Conservation (phyloP, 306 rosid species). For the Hippophae tibetana region DNA sequence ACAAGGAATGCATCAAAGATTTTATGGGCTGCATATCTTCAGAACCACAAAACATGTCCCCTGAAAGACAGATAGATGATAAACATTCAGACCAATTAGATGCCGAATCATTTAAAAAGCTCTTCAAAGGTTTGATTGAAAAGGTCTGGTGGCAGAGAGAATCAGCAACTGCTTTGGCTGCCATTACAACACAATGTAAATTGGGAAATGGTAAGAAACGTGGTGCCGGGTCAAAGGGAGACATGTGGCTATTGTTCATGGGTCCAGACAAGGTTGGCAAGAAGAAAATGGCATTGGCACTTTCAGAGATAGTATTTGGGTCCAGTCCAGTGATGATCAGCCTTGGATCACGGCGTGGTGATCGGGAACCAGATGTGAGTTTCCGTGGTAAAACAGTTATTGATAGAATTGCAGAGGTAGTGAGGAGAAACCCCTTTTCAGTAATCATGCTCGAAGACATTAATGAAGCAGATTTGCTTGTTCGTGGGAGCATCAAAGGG, state of each 20-base stretch:
- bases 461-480: slow-evolving; percentile 50
- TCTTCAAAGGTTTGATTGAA: slow-evolving; percentile 61
- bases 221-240: slow-evolving; percentile 49
- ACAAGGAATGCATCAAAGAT: slow-evolving; percentile 49
- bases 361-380: slow-evolving; percentile 49
- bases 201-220: slow-evolving; percentile 59
- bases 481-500: slow-evolving; percentile 58
- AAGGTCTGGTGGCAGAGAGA: slow-evolving; percentile 99
- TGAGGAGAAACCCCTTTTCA: slow-evolving; percentile 64
- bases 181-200: slow-evolving; percentile 66
- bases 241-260: slow-evolving; percentile 73
- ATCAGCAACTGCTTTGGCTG: slow-evolving; percentile 80
- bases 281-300: slow-evolving; percentile 87
- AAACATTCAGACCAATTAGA: slow-evolving; percentile 37
- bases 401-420: slow-evolving; percentile 75
- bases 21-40: slow-evolving; percentile 60
- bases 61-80: slow-evolving; percentile 38
- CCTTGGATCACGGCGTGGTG: slow-evolving; percentile 46
- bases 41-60: slow-evolving; percentile 49
- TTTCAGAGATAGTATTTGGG: slow-evolving; percentile 69
- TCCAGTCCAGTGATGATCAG: slow-evolving; percentile 55
- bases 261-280: slow-evolving; percentile 90
- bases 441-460: slow-evolving; percentile 83
- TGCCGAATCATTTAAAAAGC: slow-evolving; percentile 70
- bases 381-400: slow-evolving; percentile 75